phyloP scores from a whole-genome alignment of 306 rosid genomes.

The Betula pendula region DNA sequence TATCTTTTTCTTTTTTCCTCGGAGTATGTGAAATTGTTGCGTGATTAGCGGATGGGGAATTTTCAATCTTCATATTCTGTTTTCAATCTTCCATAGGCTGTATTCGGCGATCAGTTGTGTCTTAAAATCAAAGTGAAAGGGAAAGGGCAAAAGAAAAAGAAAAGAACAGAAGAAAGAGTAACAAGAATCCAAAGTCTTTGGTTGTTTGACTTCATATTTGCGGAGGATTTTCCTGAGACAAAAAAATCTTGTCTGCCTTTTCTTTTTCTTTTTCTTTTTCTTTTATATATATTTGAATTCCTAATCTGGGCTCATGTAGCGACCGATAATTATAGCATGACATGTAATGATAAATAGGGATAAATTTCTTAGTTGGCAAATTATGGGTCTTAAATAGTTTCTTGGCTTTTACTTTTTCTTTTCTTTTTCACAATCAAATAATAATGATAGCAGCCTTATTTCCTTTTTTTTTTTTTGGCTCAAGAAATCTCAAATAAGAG shows the following conservation, averaged over 20 bases:
- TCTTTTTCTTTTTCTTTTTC: no score
- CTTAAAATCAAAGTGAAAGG: background rate
- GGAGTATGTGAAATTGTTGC: constrained; percentile 31
- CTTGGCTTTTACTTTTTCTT: no score
- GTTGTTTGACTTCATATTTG: background rate
- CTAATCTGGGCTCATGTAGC: no score
- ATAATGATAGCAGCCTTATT: no score
- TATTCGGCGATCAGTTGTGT: background rate
- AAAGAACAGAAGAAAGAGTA: background rate
- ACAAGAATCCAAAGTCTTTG: constrained; percentile 6
- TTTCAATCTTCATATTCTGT: constrained; percentile 24
- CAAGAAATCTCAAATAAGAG: no score
- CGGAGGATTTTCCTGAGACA: background rate
- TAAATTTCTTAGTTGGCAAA: no score
- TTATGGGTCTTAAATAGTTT: no score
- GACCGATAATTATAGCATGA: no score
- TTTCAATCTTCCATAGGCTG: constrained; percentile 16
- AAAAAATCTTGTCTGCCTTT: background rate
- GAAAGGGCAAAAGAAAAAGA: background rate
- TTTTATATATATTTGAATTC: background rate
- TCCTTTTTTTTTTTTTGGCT: no score
- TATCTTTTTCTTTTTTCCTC: constrained; percentile 11
- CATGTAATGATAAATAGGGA: no score
- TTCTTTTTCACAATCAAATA: no score
- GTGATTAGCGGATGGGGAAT: constrained; percentile 45